Percentiles rank a stretch among this genome's conserved stretches.
phyloP scores from a whole-genome alignment of 176 grass and related monocot species.

The Juncus effusus region DNA sequence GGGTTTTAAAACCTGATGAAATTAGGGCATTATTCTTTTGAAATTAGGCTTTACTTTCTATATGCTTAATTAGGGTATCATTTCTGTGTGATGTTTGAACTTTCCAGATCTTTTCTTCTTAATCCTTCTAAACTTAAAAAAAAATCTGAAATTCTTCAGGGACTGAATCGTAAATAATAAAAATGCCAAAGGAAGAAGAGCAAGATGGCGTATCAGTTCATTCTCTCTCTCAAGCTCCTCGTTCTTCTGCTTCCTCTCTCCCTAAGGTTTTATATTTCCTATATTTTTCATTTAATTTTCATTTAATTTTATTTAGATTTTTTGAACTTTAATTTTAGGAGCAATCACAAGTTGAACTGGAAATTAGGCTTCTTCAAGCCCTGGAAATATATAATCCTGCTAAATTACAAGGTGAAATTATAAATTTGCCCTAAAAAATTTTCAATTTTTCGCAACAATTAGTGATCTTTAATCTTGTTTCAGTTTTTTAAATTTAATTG shows the following conservation, averaged over 20 bases:
- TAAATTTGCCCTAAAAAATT: neutral
- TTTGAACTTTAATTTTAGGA: conserved; percentile 31
- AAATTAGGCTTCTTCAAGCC: conserved; percentile 36
- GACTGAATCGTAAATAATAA: neutral
- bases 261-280: conserved; percentile 9
- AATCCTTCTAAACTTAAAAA: too few species aligned
- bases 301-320: neutral
- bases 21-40: too few species aligned
- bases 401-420: conserved; percentile 34
- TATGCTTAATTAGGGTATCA: too few species aligned
- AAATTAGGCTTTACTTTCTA: too few species aligned
- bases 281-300: neutral
- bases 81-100: too few species aligned
- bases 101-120: too few species aligned
- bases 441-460: too few species aligned
- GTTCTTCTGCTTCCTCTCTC: conserved; percentile 25
- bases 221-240: conserved; percentile 27
- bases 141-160: neutral
- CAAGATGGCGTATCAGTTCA: conserved; percentile 26
- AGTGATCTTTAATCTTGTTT: too few species aligned
- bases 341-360: conserved; percentile 47
- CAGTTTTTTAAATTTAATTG: too few species aligned
- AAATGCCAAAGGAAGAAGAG: conserved; percentile 23
- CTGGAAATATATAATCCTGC: conserved; percentile 39
- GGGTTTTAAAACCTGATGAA: too few species aligned